These are phyloP conservation scores for Amphibolis antarctica DNA, from an alignment of 106 monocot species.

Conservation along the genomic window DNA sequence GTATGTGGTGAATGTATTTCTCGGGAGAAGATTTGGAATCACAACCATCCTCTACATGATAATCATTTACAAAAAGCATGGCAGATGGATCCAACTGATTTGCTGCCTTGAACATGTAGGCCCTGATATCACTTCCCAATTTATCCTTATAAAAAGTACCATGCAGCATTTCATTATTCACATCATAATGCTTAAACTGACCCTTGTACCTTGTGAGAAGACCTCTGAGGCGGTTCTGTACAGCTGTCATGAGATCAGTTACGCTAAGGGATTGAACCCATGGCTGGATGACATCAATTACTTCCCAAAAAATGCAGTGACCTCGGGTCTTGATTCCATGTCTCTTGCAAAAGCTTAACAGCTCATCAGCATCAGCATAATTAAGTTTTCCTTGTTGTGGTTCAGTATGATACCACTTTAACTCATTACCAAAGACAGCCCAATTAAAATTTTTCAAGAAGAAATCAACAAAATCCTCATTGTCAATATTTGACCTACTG, in stretches of 20 bases:
- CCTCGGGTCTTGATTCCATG: constrained; percentile 49
- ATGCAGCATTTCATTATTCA: constrained; percentile 92
- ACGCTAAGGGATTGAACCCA: constrained; percentile 54
- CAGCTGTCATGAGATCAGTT: constrained; percentile 46
- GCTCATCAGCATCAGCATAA: constrained; percentile 76
- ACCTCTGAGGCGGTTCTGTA: constrained; percentile 43
- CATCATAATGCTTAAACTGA: constrained; percentile 69
- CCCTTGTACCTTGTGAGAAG: constrained; percentile 65
- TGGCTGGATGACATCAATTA: constrained; percentile 67
- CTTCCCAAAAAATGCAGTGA: constrained; percentile 97
- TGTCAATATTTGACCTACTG: constrained; percentile 62
- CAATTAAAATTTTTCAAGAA: constrained; percentile 75
- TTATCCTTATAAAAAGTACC: constrained; percentile 73
- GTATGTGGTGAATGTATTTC: constrained; percentile 60
- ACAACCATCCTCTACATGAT: constrained; percentile 57
- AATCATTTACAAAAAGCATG: constrained; percentile 74
- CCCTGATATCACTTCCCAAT: constrained; percentile 51
- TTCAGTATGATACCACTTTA: constrained; percentile 85
- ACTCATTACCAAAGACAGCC: constrained; percentile 81
- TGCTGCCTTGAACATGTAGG: constrained; percentile 58
- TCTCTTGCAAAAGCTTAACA: constrained; percentile 61
- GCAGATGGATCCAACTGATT: constrained; percentile 56
- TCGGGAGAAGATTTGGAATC: constrained; percentile 76
- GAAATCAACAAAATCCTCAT: constrained; percentile 71
- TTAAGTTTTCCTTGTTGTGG: constrained; percentile 50